These are phyloP conservation scores for Annona squamosa DNA, from an alignment of 164 flowering plant genomes.

Conservation along the genomic window DNA sequence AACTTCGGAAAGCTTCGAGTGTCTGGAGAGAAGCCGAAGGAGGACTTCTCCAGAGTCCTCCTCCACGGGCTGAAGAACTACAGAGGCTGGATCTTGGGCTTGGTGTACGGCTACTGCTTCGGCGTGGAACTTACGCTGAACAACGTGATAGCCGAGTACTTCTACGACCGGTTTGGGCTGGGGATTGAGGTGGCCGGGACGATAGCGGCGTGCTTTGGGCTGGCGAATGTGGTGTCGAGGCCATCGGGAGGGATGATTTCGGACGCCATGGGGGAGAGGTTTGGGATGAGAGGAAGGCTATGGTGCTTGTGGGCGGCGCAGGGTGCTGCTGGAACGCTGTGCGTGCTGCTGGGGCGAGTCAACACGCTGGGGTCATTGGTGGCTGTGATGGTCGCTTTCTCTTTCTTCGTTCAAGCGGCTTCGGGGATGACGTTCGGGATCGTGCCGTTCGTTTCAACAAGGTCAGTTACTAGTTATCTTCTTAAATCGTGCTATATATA, in stretches of 20 bases:
- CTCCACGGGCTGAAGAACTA: conserved; percentile 61
- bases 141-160: conserved; percentile 82
- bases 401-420: conserved; percentile 72
- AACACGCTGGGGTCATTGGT: neutral
- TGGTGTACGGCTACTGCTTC: conserved; percentile 76
- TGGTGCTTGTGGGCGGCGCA: conserved; percentile 77
- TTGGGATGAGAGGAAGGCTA: conserved; percentile 79
- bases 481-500: no score
- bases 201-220: conserved; percentile 76
- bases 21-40: conserved; percentile 54
- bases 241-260: conserved; percentile 68
- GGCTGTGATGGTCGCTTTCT: conserved; percentile 46
- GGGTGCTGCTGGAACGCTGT: conserved; percentile 58
- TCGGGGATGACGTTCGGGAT: conserved; percentile 84
- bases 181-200: conserved; percentile 71
- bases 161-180: conserved; percentile 63
- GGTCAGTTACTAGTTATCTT: conserved; percentile 27
- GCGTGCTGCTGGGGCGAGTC: conserved; percentile 48
- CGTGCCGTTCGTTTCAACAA: conserved; percentile 79
- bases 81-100: conserved; percentile 74
- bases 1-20: conserved; percentile 40
- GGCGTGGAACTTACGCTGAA: conserved; percentile 80
- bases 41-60: conserved; percentile 37
- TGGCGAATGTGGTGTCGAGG: conserved; percentile 62
- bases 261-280: conserved; percentile 49